These are phyloP conservation scores for Pelagomonas calceolata DNA, from an alignment of 108 stramenopile species.

Conservation along the genomic window DNA sequence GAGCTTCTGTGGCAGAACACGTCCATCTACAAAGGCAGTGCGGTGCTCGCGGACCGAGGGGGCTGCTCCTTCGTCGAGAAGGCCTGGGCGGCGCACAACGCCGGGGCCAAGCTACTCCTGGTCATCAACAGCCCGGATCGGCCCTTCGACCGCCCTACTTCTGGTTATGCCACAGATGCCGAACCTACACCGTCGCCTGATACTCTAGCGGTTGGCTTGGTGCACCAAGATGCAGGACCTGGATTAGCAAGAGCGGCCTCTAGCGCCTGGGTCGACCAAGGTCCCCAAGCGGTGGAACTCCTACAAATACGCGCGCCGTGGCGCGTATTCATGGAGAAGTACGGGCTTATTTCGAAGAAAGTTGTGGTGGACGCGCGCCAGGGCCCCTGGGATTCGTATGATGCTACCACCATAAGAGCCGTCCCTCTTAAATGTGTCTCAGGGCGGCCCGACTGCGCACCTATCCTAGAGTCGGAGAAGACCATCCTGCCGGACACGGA, in stretches of 20 bases:
- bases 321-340: not conserved
- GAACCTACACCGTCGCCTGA: not conserved
- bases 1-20: not conserved
- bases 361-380: too few relatives aligned
- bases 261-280: not conserved
- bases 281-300: not conserved
- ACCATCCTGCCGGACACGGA: not conserved
- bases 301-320: not conserved
- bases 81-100: not conserved
- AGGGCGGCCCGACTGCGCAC: not conserved
- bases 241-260: not conserved
- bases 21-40: not conserved
- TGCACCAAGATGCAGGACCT: not conserved
- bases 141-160: not conserved
- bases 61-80: not conserved
- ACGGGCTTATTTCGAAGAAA: too few relatives aligned
- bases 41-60: not conserved
- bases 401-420: not conserved
- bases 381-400: not conserved
- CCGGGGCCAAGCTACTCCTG: not conserved
- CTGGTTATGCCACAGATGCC: not conserved
- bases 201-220: not conserved
- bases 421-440: not conserved
- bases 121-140: not conserved
- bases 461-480: not conserved